Evolutionary conservation across 495 filamentous ascomycete species (phyloP), one percentile per base, ranked within the genome.

Genomic region (Neurospora sp.): DNA sequence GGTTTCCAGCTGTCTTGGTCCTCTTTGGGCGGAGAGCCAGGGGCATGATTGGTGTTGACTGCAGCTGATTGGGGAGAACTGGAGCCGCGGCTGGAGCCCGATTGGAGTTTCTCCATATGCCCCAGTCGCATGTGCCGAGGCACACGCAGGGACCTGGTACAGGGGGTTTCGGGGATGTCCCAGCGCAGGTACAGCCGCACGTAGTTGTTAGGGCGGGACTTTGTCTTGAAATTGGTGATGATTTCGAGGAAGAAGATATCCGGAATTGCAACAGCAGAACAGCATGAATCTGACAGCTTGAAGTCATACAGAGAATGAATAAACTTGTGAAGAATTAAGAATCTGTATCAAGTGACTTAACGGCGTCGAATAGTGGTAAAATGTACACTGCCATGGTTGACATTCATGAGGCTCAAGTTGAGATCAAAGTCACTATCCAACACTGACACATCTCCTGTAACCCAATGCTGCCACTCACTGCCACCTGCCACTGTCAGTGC

Each of bases 61-160:
- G 14, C 54, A 66, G 54, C 54, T 66, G 40, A n/a, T 42, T 70
- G 27, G 27, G 23, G 27, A 69, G 27, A 16, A 16, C 37, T 39
- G 66, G 38, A 70, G 20, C 72, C 42, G 27, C 18, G 1, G 27
- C 39, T 31, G 42, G 42, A 23, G 39, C 39, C 38, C 46, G 38
- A 27, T n/a, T 37, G 66, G 59, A 46, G 71, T 48, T 37, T 71
- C 66, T 44, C 38, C 39, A 72, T 27, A 42, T 62, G 54, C 54
- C 54, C 54, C 54, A 62, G 54, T 78, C 39, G 72, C 81, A 82
- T 82, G 81, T 82, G 81, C 81, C 81, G 79, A 81, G 81, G 81
- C 76, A 75, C 69, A 75, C 69, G 27, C 27, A 72, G 59, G 38
- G 35, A 72, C 69, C 40, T 48, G 41, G 4, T 59, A 48, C 38